These are phyloP conservation scores for Elongisporangium anandrum DNA, from an alignment of 352 stramenopile genomes.

Conservation along the genomic window DNA sequence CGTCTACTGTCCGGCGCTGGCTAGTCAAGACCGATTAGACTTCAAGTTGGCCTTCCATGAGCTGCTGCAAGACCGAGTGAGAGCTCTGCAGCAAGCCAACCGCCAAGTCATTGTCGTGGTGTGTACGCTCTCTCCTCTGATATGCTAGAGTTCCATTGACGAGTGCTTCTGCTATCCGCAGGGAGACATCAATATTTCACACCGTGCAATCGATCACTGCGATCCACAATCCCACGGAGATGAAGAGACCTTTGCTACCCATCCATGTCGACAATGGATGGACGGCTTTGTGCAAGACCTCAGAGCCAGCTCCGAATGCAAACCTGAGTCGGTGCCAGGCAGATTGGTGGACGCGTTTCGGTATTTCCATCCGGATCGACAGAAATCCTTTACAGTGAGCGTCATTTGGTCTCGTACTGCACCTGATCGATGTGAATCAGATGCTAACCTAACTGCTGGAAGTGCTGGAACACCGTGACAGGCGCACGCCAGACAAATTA, in stretches of 20 bases:
- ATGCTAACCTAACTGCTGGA: neutral
- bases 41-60: slow-evolving; percentile 86
- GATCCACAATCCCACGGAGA: slow-evolving; percentile 34
- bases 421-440: neutral
- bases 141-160: neutral
- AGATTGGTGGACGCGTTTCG: slow-evolving; percentile 80
- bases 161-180: slow-evolving; percentile 14
- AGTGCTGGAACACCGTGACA: slow-evolving; percentile 88
- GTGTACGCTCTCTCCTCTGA: slow-evolving; percentile 3
- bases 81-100: slow-evolving; percentile 32
- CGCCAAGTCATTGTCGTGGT: slow-evolving; percentile 71
- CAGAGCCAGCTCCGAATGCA: slow-evolving; percentile 5
- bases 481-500: slow-evolving; percentile 87
- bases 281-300: slow-evolving; percentile 27
- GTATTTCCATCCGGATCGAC: slow-evolving; percentile 60
- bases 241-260: slow-evolving; percentile 33
- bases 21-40: slow-evolving; percentile 63
- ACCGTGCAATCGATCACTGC: slow-evolving; percentile 79
- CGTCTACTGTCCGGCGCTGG: slow-evolving; percentile 81
- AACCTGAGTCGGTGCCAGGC: neutral
- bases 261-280: slow-evolving; percentile 74
- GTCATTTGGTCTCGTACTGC: too few species aligned
- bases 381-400: slow-evolving; percentile 79
- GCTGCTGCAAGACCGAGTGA: slow-evolving; percentile 62
- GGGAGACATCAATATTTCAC: slow-evolving; percentile 84